Conservation (phyloP, 176 grass and related monocot species). For the Musa itinerans region DNA sequence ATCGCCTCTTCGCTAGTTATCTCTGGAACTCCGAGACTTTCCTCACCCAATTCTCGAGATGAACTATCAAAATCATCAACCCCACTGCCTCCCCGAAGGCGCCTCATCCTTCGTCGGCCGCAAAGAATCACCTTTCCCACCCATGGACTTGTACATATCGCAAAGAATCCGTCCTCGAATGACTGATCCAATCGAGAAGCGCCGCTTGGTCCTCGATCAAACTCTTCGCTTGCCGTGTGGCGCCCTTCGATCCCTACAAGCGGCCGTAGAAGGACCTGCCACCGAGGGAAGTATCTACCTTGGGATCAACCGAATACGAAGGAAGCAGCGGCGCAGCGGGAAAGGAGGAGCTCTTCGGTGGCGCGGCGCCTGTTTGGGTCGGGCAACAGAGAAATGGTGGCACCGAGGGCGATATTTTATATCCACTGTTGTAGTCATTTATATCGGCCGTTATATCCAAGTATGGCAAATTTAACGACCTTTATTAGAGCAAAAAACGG, state of each 20-base stretch:
- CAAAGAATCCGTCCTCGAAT: conserved; percentile 58
- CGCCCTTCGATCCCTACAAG: background rate
- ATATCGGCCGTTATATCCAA: background rate
- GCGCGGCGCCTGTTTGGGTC: background rate
- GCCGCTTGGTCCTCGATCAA: conserved; percentile 76
- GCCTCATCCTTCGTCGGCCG: background rate
- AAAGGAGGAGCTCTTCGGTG: background rate
- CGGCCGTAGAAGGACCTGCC: conserved; percentile 46
- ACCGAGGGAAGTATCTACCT: background rate
- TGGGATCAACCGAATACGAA: conserved; percentile 9
- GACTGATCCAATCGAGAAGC: conserved; percentile 71
- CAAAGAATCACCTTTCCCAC: background rate
- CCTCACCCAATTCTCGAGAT: background rate
- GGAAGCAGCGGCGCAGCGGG: background rate
- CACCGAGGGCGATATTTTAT: background rate
- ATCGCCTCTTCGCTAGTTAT: conserved; percentile 19
- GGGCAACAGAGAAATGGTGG: background rate
- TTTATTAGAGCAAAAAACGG: too few species aligned
- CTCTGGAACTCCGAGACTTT: background rate
- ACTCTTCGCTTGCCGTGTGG: conserved; percentile 38
- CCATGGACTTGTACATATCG: conserved; percentile 30
- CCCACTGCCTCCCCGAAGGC: background rate
- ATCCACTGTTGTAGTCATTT: background rate
- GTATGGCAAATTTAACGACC: too few species aligned
- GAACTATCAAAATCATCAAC: conserved; percentile 2